These are phyloP conservation scores for Tricholoma furcatifolium DNA, from an alignment of 768 basidiomycete genomes.

Conservation along the genomic window DNA sequence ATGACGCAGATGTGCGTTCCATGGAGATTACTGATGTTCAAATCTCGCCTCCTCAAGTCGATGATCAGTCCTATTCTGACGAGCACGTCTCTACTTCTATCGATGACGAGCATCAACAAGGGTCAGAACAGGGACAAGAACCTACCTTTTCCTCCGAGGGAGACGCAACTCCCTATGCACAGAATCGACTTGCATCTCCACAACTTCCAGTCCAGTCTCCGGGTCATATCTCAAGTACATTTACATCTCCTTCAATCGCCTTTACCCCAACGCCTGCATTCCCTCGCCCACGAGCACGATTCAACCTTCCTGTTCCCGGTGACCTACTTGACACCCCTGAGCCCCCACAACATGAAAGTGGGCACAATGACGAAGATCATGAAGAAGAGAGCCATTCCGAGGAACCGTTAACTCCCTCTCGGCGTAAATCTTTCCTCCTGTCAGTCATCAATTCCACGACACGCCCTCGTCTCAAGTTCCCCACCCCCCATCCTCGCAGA, in stretches of 20 bases:
- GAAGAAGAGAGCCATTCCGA: slow-evolving; percentile 24
- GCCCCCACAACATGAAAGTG: slow-evolving; percentile 19
- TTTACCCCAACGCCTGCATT: slow-evolving; percentile 74
- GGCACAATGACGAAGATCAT: slow-evolving; percentile 21
- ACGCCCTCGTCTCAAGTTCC: slow-evolving; percentile 65
- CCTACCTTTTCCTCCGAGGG: slow-evolving; percentile 77
- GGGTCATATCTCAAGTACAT: slow-evolving; percentile 36
- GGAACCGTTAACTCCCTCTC: slow-evolving; percentile 65
- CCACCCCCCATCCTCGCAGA: slow-evolving; percentile 58
- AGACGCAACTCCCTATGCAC: slow-evolving; percentile 36
- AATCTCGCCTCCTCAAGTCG: slow-evolving; percentile 37
- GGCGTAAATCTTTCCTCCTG: slow-evolving; percentile 79
- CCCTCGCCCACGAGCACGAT: slow-evolving; percentile 60
- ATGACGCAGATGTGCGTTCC: slow-evolving; percentile 35
- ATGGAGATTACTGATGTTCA: slow-evolving; percentile 58
- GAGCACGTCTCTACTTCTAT: slow-evolving; percentile 14
- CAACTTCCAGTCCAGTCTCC: slow-evolving; percentile 32
- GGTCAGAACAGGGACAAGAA: slow-evolving; percentile 35
- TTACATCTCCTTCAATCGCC: slow-evolving; percentile 57
- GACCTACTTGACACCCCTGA: slow-evolving; percentile 39
- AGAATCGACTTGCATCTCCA: slow-evolving; percentile 24
- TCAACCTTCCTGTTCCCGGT: slow-evolving; percentile 48
- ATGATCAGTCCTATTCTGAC: slow-evolving; percentile 11
- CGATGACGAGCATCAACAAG: slow-evolving; percentile 16
- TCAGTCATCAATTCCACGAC: slow-evolving; percentile 82